These are phyloP conservation scores for Leishmania arabica DNA, from an alignment of 208 protist genomes.

Conservation along the genomic window DNA sequence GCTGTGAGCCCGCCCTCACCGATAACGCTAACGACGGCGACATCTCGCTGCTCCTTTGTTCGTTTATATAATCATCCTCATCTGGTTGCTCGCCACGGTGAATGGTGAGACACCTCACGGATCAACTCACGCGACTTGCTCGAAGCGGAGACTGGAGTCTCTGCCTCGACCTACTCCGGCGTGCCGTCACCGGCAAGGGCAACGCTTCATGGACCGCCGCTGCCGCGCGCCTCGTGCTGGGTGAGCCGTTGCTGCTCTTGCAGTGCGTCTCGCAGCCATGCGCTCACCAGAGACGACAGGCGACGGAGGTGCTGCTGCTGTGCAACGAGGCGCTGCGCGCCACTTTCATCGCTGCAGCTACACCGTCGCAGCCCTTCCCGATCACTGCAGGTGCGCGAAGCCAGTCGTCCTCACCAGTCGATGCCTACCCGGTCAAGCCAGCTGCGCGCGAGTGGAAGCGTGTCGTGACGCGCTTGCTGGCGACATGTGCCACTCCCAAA, in stretches of 20 bases:
- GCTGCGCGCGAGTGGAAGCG: background rate
- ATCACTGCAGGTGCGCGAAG: background rate
- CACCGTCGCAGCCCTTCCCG: background rate
- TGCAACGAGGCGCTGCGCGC: background rate
- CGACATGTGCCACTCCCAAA: background rate
- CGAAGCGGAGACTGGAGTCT: constrained; percentile 11
- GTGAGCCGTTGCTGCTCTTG: background rate
- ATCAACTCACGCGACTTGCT: constrained; percentile 1
- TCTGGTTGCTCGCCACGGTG: background rate
- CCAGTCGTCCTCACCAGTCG: background rate
- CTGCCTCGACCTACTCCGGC: constrained; percentile 16
- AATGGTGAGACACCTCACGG: background rate
- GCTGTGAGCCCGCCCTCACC: background rate
- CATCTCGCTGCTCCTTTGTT: background rate
- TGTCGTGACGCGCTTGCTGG: background rate
- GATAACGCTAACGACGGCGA: background rate
- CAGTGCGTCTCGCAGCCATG: background rate
- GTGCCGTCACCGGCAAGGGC: background rate
- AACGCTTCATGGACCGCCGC: background rate
- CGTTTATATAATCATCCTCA: background rate
- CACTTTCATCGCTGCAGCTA: background rate
- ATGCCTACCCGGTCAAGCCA: background rate
- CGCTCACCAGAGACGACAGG: background rate
- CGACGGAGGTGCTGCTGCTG: background rate
- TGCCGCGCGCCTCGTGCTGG: background rate